Percentiles rank a stretch among this genome's conserved stretches.
phyloP scores from a whole-genome alignment of 192 early-diverging fungal genomes.

The Hyaloraphidium curvatum region DNA sequence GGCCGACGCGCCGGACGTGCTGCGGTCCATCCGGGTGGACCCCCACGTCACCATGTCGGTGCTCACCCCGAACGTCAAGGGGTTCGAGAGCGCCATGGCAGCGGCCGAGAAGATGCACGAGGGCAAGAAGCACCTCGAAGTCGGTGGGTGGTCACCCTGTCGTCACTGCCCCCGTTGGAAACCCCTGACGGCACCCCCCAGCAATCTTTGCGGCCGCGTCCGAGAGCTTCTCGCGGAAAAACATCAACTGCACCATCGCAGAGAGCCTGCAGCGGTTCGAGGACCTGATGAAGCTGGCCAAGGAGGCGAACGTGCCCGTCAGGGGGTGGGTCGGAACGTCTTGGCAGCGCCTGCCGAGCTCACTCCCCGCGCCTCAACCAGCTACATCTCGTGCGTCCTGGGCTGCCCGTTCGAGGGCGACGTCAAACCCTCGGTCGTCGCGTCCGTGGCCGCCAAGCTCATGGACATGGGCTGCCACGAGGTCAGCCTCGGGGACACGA shows the following conservation, averaged over 20 bases:
- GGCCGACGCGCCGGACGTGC: constrained; percentile 62
- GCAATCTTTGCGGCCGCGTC: constrained; percentile 6
- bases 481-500: constrained; percentile 89
- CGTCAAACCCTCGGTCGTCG: constrained; percentile 46
- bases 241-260: constrained; percentile 79
- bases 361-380: constrained; percentile 14
- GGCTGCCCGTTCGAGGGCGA: constrained; percentile 87
- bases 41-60: constrained; percentile 68
- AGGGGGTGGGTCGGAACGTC: constrained; percentile 37
- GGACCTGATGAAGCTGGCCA: constrained; percentile 40
- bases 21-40: constrained; percentile 37
- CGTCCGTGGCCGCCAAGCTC: constrained; percentile 46
- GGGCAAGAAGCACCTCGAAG: neutral
- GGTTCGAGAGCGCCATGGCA: constrained; percentile 57
- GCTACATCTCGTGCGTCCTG: constrained; percentile 76
- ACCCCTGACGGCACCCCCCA: too few species aligned
- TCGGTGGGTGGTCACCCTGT: neutral
- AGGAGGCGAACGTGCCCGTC: constrained; percentile 39
- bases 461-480: constrained; percentile 90
- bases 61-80: constrained; percentile 73
- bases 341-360: neutral
- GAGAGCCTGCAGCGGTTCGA: constrained; percentile 60
- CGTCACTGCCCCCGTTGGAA: neutral
- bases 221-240: constrained; percentile 71
- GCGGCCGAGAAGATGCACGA: constrained; percentile 38